Percentiles rank a stretch among this genome's conserved stretches.
phyloP scores from a whole-genome alignment of 1,284 basidiomycete genomes.

The Ganoderma resinaceum region DNA sequence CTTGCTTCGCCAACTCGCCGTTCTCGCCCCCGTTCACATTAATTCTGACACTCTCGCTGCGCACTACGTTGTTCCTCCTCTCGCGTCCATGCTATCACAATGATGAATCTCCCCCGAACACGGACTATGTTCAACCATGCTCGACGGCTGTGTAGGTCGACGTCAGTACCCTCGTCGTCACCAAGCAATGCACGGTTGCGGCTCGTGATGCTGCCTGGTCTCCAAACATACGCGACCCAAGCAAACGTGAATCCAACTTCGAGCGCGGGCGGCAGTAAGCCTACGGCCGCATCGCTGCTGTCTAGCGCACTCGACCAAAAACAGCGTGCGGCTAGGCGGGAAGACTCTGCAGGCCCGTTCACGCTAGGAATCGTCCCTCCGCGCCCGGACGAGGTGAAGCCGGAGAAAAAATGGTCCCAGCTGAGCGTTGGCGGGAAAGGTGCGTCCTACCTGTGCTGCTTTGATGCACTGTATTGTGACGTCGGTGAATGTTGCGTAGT shows the following conservation, averaged over 20 bases:
- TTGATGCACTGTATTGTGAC: background rate
- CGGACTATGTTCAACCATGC: conserved; percentile 16
- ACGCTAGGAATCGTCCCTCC: conserved; percentile 75
- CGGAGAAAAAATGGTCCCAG: conserved; percentile 82
- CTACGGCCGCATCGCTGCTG: conserved; percentile 60
- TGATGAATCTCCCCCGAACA: conserved; percentile 29
- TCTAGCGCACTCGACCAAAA: conserved; percentile 72
- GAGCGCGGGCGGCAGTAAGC: conserved; percentile 38
- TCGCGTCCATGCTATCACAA: conserved; percentile 8
- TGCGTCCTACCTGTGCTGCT: conserved; percentile 43
- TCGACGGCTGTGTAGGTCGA: conserved; percentile 16
- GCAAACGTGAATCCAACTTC: conserved; percentile 21
- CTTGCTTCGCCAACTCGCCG: background rate
- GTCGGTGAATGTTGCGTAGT: conserved; percentile 49
- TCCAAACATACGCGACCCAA: conserved; percentile 25
- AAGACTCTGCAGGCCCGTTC: conserved; percentile 82
- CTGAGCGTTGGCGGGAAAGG: conserved; percentile 85
- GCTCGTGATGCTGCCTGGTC: conserved; percentile 11
- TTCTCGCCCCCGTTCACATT: background rate
- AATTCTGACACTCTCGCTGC: background rate
- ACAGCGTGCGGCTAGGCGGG: conserved; percentile 49
- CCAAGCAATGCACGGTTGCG: conserved; percentile 9
- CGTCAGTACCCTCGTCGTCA: background rate
- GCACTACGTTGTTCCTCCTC: background rate
- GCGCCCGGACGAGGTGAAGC: conserved; percentile 58